Evolutionary conservation across 768 basidiomycete genomes (phyloP).

Genomic region (Boletus rubroflammeus): DNA sequence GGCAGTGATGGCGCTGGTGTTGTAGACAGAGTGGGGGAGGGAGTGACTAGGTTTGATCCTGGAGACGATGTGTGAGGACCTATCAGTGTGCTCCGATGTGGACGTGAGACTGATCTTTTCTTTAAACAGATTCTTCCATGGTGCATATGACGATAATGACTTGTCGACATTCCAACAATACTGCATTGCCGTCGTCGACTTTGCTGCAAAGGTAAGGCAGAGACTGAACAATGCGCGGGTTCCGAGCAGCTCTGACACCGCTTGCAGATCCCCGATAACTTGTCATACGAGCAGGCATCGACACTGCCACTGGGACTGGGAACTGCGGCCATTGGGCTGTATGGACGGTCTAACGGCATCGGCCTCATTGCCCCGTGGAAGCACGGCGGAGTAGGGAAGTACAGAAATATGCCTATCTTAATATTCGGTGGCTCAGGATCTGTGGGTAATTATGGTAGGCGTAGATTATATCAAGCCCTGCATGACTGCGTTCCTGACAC

Average conservation of each 20-base stretch:
- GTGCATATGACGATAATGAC: constrained; percentile 37
- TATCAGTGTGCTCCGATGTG: constrained; percentile 5
- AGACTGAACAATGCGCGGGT: not conserved
- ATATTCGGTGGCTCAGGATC: constrained; percentile 48
- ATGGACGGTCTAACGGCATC: constrained; percentile 38
- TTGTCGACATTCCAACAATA: constrained; percentile 45
- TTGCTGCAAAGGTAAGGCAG: constrained; percentile 37
- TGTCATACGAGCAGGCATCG: constrained; percentile 47
- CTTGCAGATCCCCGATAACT: constrained; percentile 41
- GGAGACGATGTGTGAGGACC: constrained; percentile 51
- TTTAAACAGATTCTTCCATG: constrained; percentile 37
- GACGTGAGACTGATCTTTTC: constrained; percentile 23
- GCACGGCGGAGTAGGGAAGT: constrained; percentile 36
- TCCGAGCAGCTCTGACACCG: constrained; percentile 8
- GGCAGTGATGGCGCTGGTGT: constrained; percentile 52
- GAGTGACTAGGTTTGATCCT: constrained; percentile 44
- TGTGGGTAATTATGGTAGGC: constrained; percentile 48
- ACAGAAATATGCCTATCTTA: constrained; percentile 42
- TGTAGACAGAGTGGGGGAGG: constrained; percentile 49
- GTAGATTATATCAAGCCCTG: constrained; percentile 4
- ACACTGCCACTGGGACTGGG: constrained; percentile 48
- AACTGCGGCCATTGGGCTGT: constrained; percentile 50
- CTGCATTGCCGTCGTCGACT: constrained; percentile 37
- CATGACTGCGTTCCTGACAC: constrained; percentile 15
- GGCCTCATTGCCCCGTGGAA: constrained; percentile 41